A percentile compares a stretch with the other conserved stretches of the same genome.
phyloP scores from a whole-genome alignment of 352 stramenopile species.

The Globisporangium orthogonon region DNA sequence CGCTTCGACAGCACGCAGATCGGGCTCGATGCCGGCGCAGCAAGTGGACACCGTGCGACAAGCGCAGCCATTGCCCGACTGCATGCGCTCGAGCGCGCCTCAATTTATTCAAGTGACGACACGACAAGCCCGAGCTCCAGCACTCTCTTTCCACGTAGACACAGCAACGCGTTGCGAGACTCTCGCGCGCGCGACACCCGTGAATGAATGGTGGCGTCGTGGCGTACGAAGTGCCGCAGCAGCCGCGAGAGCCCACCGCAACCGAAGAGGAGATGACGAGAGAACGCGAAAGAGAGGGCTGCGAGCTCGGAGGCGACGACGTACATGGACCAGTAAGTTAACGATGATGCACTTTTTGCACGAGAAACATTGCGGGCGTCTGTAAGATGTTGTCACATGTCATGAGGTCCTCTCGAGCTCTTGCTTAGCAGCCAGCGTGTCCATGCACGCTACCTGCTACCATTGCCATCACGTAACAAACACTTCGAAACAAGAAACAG shows the following conservation, averaged over 20 bases:
- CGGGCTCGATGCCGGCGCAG: not conserved
- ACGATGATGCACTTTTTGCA: conserved; percentile 3
- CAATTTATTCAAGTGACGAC: conserved; percentile 4
- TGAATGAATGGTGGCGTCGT: not conserved
- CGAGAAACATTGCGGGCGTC: not conserved
- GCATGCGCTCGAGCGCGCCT: not conserved
- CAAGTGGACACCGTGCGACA: not conserved
- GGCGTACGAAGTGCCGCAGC: not conserved
- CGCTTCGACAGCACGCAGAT: not conserved
- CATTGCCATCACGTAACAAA: too few relatives aligned
- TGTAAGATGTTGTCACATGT: too few relatives aligned
- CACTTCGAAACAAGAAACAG: not conserved
- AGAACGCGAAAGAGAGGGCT: not conserved
- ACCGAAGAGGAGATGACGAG: not conserved
- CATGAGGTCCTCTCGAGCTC: too few relatives aligned
- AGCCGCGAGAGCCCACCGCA: not conserved
- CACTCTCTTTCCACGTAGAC: not conserved
- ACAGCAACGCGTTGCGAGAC: not conserved
- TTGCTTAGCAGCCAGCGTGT: too few relatives aligned
- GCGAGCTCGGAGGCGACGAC: not conserved
- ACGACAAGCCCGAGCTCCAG: not conserved
- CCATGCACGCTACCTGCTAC: too few relatives aligned
- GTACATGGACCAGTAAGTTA: conserved; percentile 4
- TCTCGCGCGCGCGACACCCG: too few relatives aligned
- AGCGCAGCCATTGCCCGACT: not conserved